phyloP scores from a whole-genome alignment of 768 basidiomycete species.

The Amanita phalloides region DNA sequence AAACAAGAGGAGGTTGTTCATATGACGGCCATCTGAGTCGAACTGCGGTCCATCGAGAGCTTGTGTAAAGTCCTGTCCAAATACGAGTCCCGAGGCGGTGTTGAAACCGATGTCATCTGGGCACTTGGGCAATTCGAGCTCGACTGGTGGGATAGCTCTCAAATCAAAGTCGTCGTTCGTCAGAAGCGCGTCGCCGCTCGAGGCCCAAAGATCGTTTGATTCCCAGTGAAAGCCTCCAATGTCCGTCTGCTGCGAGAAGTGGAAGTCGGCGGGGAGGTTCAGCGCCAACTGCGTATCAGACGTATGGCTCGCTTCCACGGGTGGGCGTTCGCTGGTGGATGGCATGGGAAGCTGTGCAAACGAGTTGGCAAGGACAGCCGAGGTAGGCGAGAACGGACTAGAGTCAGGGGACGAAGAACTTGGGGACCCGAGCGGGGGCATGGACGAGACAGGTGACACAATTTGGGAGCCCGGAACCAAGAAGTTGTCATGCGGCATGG shows the following conservation, averaged over 20 bases:
- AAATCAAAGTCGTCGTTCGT: slow-evolving; percentile 59
- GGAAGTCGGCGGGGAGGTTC: slow-evolving; percentile 24
- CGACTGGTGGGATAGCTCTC: slow-evolving; percentile 51
- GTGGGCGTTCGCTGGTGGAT: slow-evolving; percentile 9
- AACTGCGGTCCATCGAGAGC: slow-evolving; percentile 18
- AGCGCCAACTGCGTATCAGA: slow-evolving; percentile 1
- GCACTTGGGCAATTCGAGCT: slow-evolving; percentile 43
- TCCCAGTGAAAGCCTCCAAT: slow-evolving; percentile 28
- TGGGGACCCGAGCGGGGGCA: slow-evolving; percentile 28
- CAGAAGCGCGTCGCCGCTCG: slow-evolving; percentile 24
- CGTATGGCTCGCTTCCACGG: slow-evolving; percentile 12
- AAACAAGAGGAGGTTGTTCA: slow-evolving; percentile 20
- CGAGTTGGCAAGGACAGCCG: slow-evolving; percentile 18
- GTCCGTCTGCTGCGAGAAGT: slow-evolving; percentile 24
- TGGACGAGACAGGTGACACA: slow-evolving; percentile 35
- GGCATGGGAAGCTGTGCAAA: slow-evolving; percentile 16
- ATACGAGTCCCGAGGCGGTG: slow-evolving; percentile 17
- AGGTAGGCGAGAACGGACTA: slow-evolving; percentile 39
- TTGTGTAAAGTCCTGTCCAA: slow-evolving; percentile 21
- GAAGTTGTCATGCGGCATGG: slow-evolving; percentile 26
- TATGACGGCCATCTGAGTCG: slow-evolving; percentile 10
- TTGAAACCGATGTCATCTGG: slow-evolving; percentile 16
- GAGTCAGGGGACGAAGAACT: slow-evolving; percentile 41
- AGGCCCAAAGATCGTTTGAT: slow-evolving; percentile 19
- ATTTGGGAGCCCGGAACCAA: slow-evolving; percentile 33